Evolutionary conservation across 2,329 filamentous ascomycete genomes (phyloP).

Genomic region (Boeremia exigua): DNA sequence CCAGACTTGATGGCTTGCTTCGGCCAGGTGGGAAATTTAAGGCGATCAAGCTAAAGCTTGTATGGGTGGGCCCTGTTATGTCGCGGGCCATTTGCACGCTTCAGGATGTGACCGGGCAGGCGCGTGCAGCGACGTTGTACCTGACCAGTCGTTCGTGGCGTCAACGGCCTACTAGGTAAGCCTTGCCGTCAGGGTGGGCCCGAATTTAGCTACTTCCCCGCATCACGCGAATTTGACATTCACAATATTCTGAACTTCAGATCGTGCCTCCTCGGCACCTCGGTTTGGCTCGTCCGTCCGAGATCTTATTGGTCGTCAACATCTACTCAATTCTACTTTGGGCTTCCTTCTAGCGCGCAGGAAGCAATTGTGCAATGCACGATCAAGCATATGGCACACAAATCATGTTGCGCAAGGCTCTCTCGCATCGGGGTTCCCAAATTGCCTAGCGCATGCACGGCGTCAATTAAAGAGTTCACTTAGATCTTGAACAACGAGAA

Average conservation of each 20-base stretch:
- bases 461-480: neutral
- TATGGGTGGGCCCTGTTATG: constrained; percentile 22
- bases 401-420: neutral
- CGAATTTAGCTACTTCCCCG: constrained; percentile 9
- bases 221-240: constrained; percentile 12
- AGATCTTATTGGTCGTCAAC: constrained; percentile 3
- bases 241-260: neutral
- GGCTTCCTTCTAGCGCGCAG: neutral
- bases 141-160: constrained; percentile 12
- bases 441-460: neutral
- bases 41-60: constrained; percentile 31
- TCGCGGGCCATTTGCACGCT: constrained; percentile 21
- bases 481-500: neutral
- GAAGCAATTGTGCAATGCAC: neutral
- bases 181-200: constrained; percentile 5
- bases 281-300: neutral
- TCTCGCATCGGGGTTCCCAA: constrained; percentile 4
- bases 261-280: constrained; percentile 16
- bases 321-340: neutral
- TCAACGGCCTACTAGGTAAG: neutral
- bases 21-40: constrained; percentile 23
- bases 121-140: constrained; percentile 20
- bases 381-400: neutral
- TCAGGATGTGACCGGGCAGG: constrained; percentile 18
- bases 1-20: constrained; percentile 7